Percentiles rank a stretch among this genome's conserved stretches.
phyloP scores from a whole-genome alignment of 257 asterid species.

The Solanum piurae region DNA sequence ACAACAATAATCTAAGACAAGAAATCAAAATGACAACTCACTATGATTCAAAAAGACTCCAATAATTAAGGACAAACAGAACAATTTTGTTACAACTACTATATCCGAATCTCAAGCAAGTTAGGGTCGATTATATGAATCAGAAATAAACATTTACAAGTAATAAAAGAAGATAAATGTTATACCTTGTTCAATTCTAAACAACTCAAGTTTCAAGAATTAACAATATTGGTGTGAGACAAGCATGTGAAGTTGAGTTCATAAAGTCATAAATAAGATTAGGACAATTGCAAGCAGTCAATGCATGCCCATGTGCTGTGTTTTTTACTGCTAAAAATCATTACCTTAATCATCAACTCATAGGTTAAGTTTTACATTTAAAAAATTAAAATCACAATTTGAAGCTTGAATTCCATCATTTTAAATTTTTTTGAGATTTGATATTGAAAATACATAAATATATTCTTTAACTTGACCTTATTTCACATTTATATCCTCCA shows the following conservation, averaged over 20 bases:
- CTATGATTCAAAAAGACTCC: background rate
- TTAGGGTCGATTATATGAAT: background rate
- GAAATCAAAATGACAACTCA: constrained; percentile 14
- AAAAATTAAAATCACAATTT: background rate
- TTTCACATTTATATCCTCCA: too few relatives aligned
- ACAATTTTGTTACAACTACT: background rate
- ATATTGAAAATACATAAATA: background rate
- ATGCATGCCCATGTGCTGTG: constrained; percentile 38
- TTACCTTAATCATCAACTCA: constrained; percentile 21
- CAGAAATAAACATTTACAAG: background rate
- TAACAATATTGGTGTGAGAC: constrained; percentile 8
- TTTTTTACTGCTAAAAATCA: constrained; percentile 6
- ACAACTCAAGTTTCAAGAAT: background rate
- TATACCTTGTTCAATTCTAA: constrained; percentile 28
- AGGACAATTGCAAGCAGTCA: background rate
- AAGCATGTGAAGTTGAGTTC: constrained; percentile 3
- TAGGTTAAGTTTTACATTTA: background rate
- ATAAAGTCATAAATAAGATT: background rate
- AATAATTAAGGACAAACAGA: background rate
- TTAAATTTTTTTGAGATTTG: too few relatives aligned
- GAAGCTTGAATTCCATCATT: background rate
- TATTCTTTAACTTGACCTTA: background rate
- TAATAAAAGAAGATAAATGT: background rate
- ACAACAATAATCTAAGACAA: constrained; percentile 1
- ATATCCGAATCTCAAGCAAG: background rate